Conservation (phyloP, 306 rosid species). For the Astragalus membranaceus region DNA sequence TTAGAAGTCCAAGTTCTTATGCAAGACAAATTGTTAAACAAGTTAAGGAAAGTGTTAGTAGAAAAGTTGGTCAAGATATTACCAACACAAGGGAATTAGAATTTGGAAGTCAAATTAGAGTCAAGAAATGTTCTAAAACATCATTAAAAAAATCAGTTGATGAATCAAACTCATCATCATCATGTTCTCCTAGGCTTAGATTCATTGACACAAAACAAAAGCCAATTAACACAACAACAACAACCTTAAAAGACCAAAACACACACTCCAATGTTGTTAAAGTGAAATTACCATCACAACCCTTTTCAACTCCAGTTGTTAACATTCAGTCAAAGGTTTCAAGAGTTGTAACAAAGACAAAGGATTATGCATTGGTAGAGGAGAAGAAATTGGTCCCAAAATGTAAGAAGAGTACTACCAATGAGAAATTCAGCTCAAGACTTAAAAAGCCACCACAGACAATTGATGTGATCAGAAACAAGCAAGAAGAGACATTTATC, state of each 20-base stretch:
- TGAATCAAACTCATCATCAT: slow-evolving; percentile 24
- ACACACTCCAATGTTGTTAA: not conserved
- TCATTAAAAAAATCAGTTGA: slow-evolving; percentile 23
- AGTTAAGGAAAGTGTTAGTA: slow-evolving; percentile 53
- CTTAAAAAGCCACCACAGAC: slow-evolving; percentile 44
- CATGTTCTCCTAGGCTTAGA: slow-evolving; percentile 41
- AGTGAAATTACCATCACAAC: not conserved
- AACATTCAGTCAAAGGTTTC: slow-evolving; percentile 18
- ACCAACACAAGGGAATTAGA: slow-evolving; percentile 49
- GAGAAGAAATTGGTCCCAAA: slow-evolving; percentile 16
- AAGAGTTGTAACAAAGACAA: slow-evolving; percentile 31
- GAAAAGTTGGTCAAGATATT: slow-evolving; percentile 68
- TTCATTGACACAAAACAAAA: slow-evolving; percentile 41
- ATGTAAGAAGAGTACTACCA: not conserved
- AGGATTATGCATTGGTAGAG: slow-evolving; percentile 7
- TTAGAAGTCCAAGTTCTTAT: slow-evolving; percentile 37
- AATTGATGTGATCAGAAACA: slow-evolving; percentile 34
- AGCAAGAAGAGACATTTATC: slow-evolving; percentile 62
- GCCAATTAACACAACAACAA: no score
- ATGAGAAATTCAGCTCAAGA: slow-evolving; percentile 46
- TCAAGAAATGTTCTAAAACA: slow-evolving; percentile 29
- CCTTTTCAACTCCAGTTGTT: not conserved
- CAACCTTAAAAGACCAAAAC: slow-evolving; percentile 29
- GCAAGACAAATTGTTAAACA: slow-evolving; percentile 80
- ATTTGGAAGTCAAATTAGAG: slow-evolving; percentile 25